Evolutionary conservation across 495 filamentous ascomycete species (phyloP).

Genomic region (Platismatia glauca): DNA sequence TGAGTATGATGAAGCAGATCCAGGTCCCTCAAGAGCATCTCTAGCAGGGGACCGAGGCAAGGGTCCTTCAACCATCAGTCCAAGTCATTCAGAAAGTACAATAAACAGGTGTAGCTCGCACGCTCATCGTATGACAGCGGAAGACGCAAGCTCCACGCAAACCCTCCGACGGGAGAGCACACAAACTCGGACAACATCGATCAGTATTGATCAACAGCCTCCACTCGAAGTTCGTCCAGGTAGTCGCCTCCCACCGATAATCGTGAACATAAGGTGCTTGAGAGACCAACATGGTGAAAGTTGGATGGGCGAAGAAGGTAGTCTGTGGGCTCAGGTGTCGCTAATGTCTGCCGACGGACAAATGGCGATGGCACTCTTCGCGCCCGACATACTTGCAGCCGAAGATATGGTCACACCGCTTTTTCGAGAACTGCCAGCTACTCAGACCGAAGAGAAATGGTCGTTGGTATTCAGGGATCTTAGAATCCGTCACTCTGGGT

Average conservation of each 20-base stretch:
- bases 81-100: neutral
- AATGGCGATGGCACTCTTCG: conserved; percentile 12
- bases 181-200: neutral
- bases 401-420: conserved; percentile 7
- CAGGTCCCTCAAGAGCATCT: neutral
- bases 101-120: neutral
- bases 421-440: neutral
- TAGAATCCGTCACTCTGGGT: conserved; percentile 5
- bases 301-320: conserved; percentile 2
- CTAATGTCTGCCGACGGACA: conserved; percentile 11
- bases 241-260: conserved; percentile 4
- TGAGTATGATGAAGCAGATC: neutral
- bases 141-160: neutral
- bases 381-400: conserved; percentile 3
- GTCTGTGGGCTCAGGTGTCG: conserved; percentile 11
- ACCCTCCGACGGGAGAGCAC: neutral
- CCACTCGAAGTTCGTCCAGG: conserved; percentile 10
- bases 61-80: neutral
- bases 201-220: conserved; percentile 13
- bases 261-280: neutral
- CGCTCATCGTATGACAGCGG: neutral
- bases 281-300: neutral
- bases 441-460: neutral
- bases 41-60: neutral
- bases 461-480: conserved; percentile 4